A percentile compares a stretch with the other conserved stretches of the same genome.
Evolutionary conservation across 2,329 filamentous ascomycete species (phyloP).

Genomic region (Fusarium pseudoanthophilum): DNA sequence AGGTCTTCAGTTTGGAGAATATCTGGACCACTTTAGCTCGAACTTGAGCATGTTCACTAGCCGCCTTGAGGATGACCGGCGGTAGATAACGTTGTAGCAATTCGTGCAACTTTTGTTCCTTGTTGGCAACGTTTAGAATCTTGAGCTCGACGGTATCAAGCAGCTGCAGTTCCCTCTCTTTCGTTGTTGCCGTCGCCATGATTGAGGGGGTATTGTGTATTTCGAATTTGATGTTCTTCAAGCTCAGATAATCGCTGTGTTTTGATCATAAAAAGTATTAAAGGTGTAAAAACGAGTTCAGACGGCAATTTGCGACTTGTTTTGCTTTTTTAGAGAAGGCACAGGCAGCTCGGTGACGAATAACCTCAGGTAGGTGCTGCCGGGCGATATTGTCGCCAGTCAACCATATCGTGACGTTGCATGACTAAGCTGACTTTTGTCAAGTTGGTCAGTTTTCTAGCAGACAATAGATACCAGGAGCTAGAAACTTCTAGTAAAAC

Average conservation of each 20-base stretch:
- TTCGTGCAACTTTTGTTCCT: slow-evolving; percentile 83
- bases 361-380: slow-evolving; percentile 14
- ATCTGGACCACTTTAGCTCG: slow-evolving; percentile 75
- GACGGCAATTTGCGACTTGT: background rate
- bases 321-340: background rate
- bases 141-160: slow-evolving; percentile 87
- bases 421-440: slow-evolving; percentile 40
- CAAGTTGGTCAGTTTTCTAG: background rate
- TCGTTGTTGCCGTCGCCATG: slow-evolving; percentile 56
- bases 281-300: background rate
- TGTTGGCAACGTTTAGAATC: slow-evolving; percentile 81
- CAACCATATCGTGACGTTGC: slow-evolving; percentile 37
- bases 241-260: background rate
- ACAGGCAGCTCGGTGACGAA: slow-evolving; percentile 43
- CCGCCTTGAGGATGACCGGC: slow-evolving; percentile 86
- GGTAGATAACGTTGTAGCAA: slow-evolving; percentile 82
- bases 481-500: background rate
- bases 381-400: slow-evolving; percentile 26
- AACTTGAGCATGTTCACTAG: slow-evolving; percentile 81
- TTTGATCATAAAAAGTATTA: background rate
- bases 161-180: slow-evolving; percentile 81
- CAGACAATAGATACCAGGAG: background rate
- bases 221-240: background rate
- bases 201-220: background rate
- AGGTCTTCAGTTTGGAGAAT: slow-evolving; percentile 63